Evolutionary conservation across 1,284 basidiomycete genomes (phyloP).

Genomic region (Marasmius fiardii): DNA sequence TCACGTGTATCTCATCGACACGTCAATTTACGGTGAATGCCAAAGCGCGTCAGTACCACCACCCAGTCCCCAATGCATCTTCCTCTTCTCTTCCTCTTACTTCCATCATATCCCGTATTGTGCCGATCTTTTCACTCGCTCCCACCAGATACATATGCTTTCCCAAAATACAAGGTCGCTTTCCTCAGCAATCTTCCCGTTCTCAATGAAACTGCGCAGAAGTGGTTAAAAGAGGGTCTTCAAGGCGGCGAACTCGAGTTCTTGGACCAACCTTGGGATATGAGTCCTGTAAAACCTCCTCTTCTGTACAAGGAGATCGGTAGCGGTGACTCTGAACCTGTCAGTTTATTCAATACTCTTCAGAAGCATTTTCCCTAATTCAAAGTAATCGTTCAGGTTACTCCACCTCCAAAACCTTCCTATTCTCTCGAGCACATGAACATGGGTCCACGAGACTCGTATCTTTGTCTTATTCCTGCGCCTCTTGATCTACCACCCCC

Average conservation of each 20-base stretch:
- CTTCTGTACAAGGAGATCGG: slow-evolving; percentile 53
- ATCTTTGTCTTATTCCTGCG: slow-evolving; percentile 73
- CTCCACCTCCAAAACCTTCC: slow-evolving; percentile 19
- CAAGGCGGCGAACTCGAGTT: slow-evolving; percentile 75
- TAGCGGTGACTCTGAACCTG: slow-evolving; percentile 34
- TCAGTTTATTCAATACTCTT: slow-evolving; percentile 17
- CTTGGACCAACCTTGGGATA: slow-evolving; percentile 59
- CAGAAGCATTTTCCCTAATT: slow-evolving; percentile 11
- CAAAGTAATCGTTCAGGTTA: slow-evolving; percentile 16
- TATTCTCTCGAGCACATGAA: slow-evolving; percentile 67
- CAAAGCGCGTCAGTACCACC: no score
- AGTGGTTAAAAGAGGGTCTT: slow-evolving; percentile 68
- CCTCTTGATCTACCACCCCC: slow-evolving; percentile 44
- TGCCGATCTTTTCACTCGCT: slow-evolving; percentile 52
- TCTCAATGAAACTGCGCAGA: slow-evolving; percentile 66
- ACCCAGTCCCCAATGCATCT: slow-evolving; percentile 5
- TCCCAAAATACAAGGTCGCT: slow-evolving; percentile 80
- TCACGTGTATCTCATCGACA: no score
- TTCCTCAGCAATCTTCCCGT: slow-evolving; percentile 83
- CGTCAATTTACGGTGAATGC: no score
- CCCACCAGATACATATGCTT: slow-evolving; percentile 78
- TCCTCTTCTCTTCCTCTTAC: background rate
- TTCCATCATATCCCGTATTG: slow-evolving; percentile 11
- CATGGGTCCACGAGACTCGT: slow-evolving; percentile 62
- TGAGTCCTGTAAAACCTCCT: slow-evolving; percentile 33